phyloP scores from a whole-genome alignment of 1,139 yeast genomes.

The Taphrina wiesneri region DNA sequence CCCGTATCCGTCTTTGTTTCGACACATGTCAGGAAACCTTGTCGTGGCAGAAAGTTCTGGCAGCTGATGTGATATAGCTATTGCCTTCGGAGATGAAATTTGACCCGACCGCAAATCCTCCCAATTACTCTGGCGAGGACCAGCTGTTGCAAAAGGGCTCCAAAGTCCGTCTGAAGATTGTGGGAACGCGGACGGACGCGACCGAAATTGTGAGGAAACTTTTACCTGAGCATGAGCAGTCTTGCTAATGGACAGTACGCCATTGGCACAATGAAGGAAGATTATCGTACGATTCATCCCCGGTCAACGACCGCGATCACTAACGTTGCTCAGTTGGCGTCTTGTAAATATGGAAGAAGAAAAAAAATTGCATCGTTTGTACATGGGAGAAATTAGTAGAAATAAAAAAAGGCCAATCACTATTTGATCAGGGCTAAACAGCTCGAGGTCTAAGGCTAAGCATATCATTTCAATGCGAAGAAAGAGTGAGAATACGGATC shows the following conservation, averaged over 20 bases:
- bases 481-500: not conserved
- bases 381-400: conserved; percentile 5
- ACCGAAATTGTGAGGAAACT: conserved; percentile 67
- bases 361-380: conserved; percentile 12
- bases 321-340: conserved; percentile 14
- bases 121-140: conserved; percentile 95
- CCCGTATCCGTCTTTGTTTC: conserved; percentile 94
- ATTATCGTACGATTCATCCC: conserved; percentile 60
- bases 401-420: not conserved
- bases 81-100: conserved; percentile 92
- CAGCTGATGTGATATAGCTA: conserved; percentile 46
- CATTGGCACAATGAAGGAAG: conserved; percentile 91
- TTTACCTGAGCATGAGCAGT: conserved; percentile 10
- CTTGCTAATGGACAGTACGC: conserved; percentile 35
- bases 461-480: not conserved
- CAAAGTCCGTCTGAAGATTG: conserved; percentile 88
- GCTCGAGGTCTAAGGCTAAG: not conserved
- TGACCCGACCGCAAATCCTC: conserved; percentile 95
- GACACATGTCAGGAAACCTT: conserved; percentile 56
- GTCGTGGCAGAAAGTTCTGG: not conserved
- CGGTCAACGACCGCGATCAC: conserved; percentile 44
- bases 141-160: conserved; percentile 94
- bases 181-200: conserved; percentile 96
- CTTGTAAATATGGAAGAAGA: conserved; percentile 9
- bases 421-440: not conserved